Conservation (phyloP, 148 eudicot genomes). For the Fagopyrum tataricum region DNA sequence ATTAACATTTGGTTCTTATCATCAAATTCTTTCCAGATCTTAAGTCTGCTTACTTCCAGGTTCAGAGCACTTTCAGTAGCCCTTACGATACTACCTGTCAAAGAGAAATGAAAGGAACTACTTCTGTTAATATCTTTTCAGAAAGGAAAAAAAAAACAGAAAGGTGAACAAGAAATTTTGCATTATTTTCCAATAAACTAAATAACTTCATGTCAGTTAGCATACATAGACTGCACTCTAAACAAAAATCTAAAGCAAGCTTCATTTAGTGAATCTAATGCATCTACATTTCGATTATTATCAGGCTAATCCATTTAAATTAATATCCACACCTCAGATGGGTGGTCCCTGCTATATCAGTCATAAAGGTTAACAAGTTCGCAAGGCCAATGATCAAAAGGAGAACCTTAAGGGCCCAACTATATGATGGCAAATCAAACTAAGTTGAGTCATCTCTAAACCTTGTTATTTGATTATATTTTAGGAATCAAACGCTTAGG, state of each 20-base stretch:
- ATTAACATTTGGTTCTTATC: conserved; percentile 35
- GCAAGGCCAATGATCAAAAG: background rate
- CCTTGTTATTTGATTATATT: too few species aligned
- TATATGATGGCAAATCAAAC: too few species aligned
- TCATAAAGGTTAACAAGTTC: background rate
- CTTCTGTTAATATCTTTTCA: background rate
- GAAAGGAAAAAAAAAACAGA: background rate
- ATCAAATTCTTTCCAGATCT: conserved; percentile 47
- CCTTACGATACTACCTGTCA: conserved; percentile 42
- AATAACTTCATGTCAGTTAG: background rate
- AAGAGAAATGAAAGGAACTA: background rate
- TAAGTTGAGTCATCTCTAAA: too few species aligned
- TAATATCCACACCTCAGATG: background rate
- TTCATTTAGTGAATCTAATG: background rate
- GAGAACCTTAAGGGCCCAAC: too few species aligned
- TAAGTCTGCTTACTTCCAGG: conserved; percentile 57
- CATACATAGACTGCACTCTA: background rate
- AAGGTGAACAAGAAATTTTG: background rate
- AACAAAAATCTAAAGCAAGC: background rate
- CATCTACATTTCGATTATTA: background rate
- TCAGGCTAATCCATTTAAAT: background rate
- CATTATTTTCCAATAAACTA: background rate
- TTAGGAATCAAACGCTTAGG: background rate
- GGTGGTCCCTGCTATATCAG: background rate
- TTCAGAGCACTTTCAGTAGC: conserved; percentile 66